Conservation (phyloP, 129 eudicot species). For the Gnaphalium uliginosum region DNA sequence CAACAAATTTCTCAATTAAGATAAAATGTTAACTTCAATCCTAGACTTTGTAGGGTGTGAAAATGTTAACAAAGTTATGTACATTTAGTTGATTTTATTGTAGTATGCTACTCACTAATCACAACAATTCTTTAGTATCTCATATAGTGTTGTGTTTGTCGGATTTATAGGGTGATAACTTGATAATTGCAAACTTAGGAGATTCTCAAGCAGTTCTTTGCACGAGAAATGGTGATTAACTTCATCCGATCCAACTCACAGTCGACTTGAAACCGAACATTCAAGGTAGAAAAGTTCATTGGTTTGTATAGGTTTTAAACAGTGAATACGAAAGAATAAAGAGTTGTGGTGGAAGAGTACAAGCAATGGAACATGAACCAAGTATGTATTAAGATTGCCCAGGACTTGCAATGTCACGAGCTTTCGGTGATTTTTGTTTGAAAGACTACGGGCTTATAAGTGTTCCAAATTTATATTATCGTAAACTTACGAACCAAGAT, state of each 20-base stretch:
- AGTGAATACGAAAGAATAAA: constrained; percentile 59
- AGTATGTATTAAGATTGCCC: constrained; percentile 73
- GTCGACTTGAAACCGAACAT: constrained; percentile 77
- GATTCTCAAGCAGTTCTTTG: constrained; percentile 80
- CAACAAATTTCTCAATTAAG: no score
- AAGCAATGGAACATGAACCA: constrained; percentile 71
- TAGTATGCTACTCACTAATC: not conserved
- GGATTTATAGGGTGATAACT: constrained; percentile 44
- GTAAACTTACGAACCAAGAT: constrained; percentile 58
- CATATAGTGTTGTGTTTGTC: not conserved
- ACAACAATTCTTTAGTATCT: not conserved
- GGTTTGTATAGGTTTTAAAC: not conserved
- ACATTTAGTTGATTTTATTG: no score
- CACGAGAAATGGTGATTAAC: constrained; percentile 49
- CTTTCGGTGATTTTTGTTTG: constrained; percentile 80
- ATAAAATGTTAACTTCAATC: no score
- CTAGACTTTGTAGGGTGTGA: no score
- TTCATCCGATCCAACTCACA: constrained; percentile 60
- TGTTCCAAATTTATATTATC: constrained; percentile 50
- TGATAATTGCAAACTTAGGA: constrained; percentile 66
- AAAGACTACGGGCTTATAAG: constrained; percentile 77
- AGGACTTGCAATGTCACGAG: constrained; percentile 86
- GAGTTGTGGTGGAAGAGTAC: constrained; percentile 56
- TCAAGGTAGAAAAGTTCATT: constrained; percentile 35
- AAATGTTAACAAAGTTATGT: no score